Evolutionary conservation across 2,329 filamentous ascomycete species (phyloP).

Genomic region (Pseudodiploospora longispora): DNA sequence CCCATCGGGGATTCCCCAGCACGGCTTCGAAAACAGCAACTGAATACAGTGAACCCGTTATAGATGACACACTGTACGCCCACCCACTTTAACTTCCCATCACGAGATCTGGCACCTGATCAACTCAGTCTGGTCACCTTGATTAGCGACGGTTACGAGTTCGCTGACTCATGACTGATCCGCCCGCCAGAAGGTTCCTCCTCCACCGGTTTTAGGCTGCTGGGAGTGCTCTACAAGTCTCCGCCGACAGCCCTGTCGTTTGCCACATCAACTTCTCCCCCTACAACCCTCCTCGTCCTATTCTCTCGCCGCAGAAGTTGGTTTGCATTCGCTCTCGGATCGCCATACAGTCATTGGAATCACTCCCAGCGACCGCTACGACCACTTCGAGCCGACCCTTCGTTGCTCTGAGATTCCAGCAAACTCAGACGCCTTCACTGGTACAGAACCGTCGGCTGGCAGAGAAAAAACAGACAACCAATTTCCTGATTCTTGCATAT

Average conservation of each 20-base stretch:
- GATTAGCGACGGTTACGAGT: no score
- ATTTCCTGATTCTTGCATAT: conserved; percentile 3
- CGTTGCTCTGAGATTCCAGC: conserved; percentile 26
- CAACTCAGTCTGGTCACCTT: no score
- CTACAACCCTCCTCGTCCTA: conserved; percentile 19
- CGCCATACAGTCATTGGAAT: conserved; percentile 1
- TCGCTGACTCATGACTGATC: not conserved
- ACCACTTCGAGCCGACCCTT: conserved; percentile 29
- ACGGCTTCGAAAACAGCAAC: no score
- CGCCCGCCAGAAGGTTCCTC: not conserved
- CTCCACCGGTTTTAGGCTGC: no score
- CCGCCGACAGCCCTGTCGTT: no score
- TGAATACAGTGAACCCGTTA: no score
- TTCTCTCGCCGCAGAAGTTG: conserved; percentile 28
- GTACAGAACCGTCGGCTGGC: conserved; percentile 38
- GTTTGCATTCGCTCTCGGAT: conserved; percentile 20
- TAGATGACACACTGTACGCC: no score
- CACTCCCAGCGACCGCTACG: conserved; percentile 15
- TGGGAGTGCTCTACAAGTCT: no score
- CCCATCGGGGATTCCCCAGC: no score
- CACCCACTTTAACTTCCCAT: no score
- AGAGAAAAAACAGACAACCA: conserved; percentile 9
- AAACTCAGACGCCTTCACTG: conserved; percentile 55
- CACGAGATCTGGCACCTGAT: no score
- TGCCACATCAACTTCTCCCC: conserved; percentile 1